phyloP scores from a whole-genome alignment of 2,329 filamentous ascomycete genomes.

The Penicillium hesseltinei region DNA sequence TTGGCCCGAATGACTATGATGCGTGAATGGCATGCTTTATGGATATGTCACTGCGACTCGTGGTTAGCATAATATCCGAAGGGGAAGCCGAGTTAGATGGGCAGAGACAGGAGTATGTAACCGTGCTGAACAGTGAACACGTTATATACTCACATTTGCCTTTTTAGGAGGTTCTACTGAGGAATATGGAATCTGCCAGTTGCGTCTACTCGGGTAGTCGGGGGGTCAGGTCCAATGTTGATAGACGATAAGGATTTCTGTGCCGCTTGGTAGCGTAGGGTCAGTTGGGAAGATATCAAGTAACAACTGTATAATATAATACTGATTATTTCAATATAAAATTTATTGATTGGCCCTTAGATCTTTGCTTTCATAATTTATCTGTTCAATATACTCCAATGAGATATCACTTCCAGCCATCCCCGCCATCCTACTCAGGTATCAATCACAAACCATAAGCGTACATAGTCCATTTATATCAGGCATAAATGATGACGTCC shows the following conservation, averaged over 20 bases:
- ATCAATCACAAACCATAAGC: neutral
- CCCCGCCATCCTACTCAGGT: neutral
- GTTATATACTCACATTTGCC: neutral
- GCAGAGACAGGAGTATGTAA: neutral
- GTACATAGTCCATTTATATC: neutral
- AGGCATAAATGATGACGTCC: neutral
- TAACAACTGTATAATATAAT: neutral
- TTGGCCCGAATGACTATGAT: slow-evolving; percentile 96
- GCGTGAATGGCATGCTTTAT: slow-evolving; percentile 80
- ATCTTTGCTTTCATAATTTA: neutral
- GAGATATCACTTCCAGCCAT: neutral
- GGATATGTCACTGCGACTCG: neutral
- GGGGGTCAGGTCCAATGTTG: neutral
- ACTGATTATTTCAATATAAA: neutral
- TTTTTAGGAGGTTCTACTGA: neutral
- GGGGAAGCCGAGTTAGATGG: neutral
- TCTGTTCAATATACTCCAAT: neutral
- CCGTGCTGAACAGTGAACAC: neutral
- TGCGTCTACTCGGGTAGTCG: neutral
- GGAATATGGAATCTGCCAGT: neutral
- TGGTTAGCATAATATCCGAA: neutral
- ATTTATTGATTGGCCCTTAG: neutral
- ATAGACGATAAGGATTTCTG: slow-evolving; percentile 12
- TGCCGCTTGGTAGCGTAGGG: neutral
- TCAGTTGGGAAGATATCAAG: neutral